Base-by-base conservation (phyloP, 169 alveolate species). In the Babesia bigemina region DNA sequence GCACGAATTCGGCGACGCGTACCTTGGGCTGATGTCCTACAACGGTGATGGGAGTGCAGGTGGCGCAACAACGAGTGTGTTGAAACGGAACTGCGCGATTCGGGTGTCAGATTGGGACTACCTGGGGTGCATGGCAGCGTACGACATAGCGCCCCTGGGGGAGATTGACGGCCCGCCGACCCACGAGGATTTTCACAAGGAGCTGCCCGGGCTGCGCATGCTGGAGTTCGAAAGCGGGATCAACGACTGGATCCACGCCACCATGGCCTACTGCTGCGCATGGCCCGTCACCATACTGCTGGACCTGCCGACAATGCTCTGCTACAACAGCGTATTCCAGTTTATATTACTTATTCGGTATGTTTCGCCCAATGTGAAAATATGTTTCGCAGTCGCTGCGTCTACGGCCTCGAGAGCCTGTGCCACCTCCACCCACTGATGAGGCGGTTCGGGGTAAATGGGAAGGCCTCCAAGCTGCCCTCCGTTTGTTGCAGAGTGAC, bases 271-370 rank as follows among this genome's bases (percentile, higher is more conserved):
- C 57, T 10, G 42, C 22, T 65, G 55, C 62, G 44, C 45, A 9
- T 75, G 84, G 84, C 84, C 84, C 4, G 49, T 45, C 50, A 50
- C 84, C 29, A 65, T 75, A 12, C 39, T 75, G 2, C 28, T 75
- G 42, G 65, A 67, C 39, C 53, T 67, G 48, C 8, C 55, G 2
- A 63, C 78, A 13, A 50, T 65, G 62, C 44, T 57, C 13, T 42
- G 67, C 45, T 79, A 79, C 71, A 70, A 79, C 49, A 70, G 74
- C 50, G 7, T 70, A 13, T 79, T 79, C 67, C 87, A 79, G 26
- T 45, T 63, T 2, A 55, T 79, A 13, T 70, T 79, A 59, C 45
- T 58, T 26, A 36, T 70, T 21, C 50, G 75, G 86, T 77, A 77
- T 33, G 63, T 77, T 45, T 45, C 17, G 19, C 19, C 14, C n/a